Percentiles rank a stretch among this genome's conserved stretches.
phyloP scores from a whole-genome alignment of 2,329 filamentous ascomycete genomes.

The Alternaria solani region DNA sequence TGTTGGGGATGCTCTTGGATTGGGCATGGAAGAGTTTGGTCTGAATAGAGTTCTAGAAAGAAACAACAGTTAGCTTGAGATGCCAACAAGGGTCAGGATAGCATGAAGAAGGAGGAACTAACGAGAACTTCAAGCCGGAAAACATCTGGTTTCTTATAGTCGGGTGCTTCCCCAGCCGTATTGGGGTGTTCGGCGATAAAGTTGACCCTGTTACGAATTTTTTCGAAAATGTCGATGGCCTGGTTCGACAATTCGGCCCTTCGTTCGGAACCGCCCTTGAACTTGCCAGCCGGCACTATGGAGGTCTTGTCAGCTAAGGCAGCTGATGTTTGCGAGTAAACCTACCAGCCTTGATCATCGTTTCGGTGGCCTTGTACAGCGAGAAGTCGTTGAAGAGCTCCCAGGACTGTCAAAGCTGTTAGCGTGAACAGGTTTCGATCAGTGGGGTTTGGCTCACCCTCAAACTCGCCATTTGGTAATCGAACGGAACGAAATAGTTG shows the following conservation, averaged over 20 bases:
- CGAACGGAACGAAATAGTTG: not conserved
- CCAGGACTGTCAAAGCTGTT: not conserved
- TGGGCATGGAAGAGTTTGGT: not conserved
- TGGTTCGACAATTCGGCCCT: not conserved
- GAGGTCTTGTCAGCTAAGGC: not conserved
- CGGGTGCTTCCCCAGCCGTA: not conserved
- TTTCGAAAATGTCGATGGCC: not conserved
- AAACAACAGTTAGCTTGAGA: not conserved
- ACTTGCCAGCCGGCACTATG: not conserved
- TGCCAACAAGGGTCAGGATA: not conserved
- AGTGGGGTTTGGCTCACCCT: not conserved
- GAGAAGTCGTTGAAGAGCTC: conserved; percentile 1
- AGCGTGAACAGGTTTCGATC: not conserved
- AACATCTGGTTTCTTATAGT: not conserved
- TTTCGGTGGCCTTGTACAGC: not conserved
- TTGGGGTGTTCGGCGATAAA: not conserved
- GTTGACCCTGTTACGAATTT: not conserved
- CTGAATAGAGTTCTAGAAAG: not conserved
- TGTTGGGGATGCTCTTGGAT: not conserved
- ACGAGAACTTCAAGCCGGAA: not conserved
- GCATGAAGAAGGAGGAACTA: not conserved
- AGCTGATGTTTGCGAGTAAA: not conserved
- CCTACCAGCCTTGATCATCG: not conserved
- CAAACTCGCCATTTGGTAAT: not conserved
- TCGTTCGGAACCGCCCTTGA: not conserved